These are phyloP conservation scores for Simplicillium aogashimaense DNA, from an alignment of 2,329 filamentous ascomycete genomes.

Conservation along the genomic window DNA sequence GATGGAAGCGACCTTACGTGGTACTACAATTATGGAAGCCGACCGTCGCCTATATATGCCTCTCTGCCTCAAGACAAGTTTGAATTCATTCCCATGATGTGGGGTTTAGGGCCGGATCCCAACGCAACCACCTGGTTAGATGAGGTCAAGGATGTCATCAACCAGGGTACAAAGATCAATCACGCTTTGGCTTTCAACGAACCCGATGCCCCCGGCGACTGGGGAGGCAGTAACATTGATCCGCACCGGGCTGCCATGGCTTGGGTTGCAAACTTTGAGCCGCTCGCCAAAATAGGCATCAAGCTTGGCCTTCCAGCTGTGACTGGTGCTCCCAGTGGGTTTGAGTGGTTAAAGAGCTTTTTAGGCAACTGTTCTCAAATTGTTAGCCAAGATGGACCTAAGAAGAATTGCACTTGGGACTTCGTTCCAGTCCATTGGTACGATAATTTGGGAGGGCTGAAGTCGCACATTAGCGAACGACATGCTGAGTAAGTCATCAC, in stretches of 20 bases:
- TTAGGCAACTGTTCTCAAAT: slow-evolving; percentile 52
- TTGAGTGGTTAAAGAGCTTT: slow-evolving; percentile 59
- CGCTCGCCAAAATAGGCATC: slow-evolving; percentile 53
- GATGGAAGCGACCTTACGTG: slow-evolving; percentile 54
- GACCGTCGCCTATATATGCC: slow-evolving; percentile 43
- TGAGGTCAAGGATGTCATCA: slow-evolving; percentile 45
- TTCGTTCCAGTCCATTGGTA: slow-evolving; percentile 60
- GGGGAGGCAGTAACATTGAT: slow-evolving; percentile 53
- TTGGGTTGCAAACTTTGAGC: slow-evolving; percentile 65
- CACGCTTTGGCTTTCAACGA: slow-evolving; percentile 74
- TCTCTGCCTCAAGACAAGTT: slow-evolving; percentile 43
- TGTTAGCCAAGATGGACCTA: slow-evolving; percentile 29
- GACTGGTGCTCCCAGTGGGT: slow-evolving; percentile 48
- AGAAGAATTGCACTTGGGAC: slow-evolving; percentile 49
- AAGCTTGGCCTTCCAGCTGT: slow-evolving; percentile 62
- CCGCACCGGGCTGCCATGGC: slow-evolving; percentile 52
- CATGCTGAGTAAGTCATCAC: slow-evolving; percentile 19
- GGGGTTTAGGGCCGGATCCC: slow-evolving; percentile 44
- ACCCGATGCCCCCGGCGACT: slow-evolving; percentile 48
- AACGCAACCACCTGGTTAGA: slow-evolving; percentile 51
- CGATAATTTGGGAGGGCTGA: slow-evolving; percentile 59
- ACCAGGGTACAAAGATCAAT: slow-evolving; percentile 43
- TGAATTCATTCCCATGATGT: slow-evolving; percentile 75
- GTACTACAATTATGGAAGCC: slow-evolving; percentile 72
- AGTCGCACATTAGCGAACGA: slow-evolving; percentile 52